Evolutionary conservation across 208 protist genomes (phyloP).

Genomic region (Naegleria fowleri): DNA sequence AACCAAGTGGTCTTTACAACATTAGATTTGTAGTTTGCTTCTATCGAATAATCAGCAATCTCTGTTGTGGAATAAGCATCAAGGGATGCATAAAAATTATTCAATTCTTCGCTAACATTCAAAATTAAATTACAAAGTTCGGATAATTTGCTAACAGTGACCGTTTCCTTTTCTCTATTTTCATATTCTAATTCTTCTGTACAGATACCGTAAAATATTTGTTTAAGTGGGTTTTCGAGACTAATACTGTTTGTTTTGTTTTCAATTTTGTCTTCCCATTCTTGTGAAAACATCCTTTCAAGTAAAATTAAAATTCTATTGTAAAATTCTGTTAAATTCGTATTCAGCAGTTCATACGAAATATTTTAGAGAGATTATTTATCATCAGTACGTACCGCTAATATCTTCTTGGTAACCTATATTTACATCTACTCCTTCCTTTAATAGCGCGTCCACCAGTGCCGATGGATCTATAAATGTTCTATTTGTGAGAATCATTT

Average conservation of each 20-base stretch:
- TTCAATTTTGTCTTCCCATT: not conserved
- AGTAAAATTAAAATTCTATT: not conserved
- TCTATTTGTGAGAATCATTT: not conserved
- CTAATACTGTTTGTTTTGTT: not conserved
- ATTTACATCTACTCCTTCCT: not conserved
- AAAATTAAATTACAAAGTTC: constrained; percentile 24
- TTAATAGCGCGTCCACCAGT: not conserved
- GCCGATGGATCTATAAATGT: not conserved
- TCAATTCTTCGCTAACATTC: not conserved
- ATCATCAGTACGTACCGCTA: not conserved
- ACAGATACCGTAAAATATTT: not conserved
- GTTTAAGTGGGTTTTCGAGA: not conserved
- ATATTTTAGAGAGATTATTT: not conserved
- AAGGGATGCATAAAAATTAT: not conserved
- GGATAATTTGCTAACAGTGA: not conserved
- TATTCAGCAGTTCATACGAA: no score
- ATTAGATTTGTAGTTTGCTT: not conserved
- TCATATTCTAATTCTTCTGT: not conserved
- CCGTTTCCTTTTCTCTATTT: not conserved
- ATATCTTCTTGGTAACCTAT: constrained; percentile 10
- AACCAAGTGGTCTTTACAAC: constrained; percentile 8
- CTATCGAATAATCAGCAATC: not conserved
- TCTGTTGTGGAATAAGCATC: not conserved
- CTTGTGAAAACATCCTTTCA: not conserved
- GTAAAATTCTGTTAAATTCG: not conserved